Evolutionary conservation across 345 rosid species (phyloP).

Genomic region (Eucalyptus guilfoylei): DNA sequence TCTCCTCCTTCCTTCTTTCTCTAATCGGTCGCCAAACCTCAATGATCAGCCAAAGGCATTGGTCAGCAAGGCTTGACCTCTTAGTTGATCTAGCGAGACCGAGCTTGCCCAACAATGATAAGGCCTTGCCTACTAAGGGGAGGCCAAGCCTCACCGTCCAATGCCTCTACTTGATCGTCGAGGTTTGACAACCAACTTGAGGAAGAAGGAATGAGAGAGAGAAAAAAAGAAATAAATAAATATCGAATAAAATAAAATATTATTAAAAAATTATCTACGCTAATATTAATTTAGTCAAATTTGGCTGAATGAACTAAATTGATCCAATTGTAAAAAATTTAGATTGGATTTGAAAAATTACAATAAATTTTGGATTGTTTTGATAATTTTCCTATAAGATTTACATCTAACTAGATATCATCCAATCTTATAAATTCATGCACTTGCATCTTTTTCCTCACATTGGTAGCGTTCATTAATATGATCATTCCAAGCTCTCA

Average conservation of each 20-base stretch:
- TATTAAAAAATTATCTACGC: too few relatives aligned
- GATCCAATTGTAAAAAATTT: fast-evolving
- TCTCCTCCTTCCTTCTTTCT: fast-evolving
- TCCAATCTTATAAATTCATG: background rate
- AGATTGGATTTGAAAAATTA: too few relatives aligned
- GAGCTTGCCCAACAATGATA: fast-evolving
- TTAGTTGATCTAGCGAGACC: fast-evolving
- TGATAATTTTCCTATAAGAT: too few relatives aligned
- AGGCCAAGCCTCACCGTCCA: too few relatives aligned
- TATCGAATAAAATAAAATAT: too few relatives aligned
- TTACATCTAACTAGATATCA: too few relatives aligned
- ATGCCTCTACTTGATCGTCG: fast-evolving
- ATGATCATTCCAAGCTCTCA: background rate
- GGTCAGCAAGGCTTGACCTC: fast-evolving
- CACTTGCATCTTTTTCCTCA: background rate
- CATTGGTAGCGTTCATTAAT: background rate
- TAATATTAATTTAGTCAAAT: too few relatives aligned
- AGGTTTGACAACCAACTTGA: too few relatives aligned
- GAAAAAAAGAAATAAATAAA: too few relatives aligned
- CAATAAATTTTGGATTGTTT: too few relatives aligned
- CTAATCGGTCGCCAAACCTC: fast-evolving
- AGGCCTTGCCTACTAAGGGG: too few relatives aligned
- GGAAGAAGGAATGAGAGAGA: fast-evolving
- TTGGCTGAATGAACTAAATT: too few relatives aligned
- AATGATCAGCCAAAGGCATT: fast-evolving